Evolutionary conservation across 805 yeast species (phyloP), one percentile per base, ranked within the genome.

Genomic region (Starmerella khaoyaiensis): DNA sequence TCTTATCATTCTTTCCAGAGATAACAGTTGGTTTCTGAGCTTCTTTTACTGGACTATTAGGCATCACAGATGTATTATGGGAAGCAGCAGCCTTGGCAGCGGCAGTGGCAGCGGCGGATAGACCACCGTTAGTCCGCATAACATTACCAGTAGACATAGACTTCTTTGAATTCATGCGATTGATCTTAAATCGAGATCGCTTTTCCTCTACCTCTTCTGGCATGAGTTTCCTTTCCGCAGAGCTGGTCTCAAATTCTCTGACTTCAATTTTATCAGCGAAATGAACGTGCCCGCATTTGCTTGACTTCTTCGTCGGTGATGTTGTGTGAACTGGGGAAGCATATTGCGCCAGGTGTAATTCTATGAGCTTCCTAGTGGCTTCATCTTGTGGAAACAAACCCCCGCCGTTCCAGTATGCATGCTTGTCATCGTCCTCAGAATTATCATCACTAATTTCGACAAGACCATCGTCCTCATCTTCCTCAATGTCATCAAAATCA

Each of bases 401-500:
- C 20, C 62, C 64, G 10, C 60, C 35, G 2, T 55, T 56, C 40
- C 60, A 62, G 35, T 58, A 61, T n/a, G n/a, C 19, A 15, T 17
- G 28, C 12, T 21, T 30, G 14, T 31, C 32, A 2, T 72, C 57
- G 71, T 50, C 7, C 3, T 38, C 38, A 12, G 28, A 34, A 9
- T 39, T 72, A 48, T 31, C 36, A 12, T 42, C 20, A 8, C 35
- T 33, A 21, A 25, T 24, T 21, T 40, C 28, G 19, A 48, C 49
- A 15, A 51, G 51, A 2, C 42, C 51, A 2, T 48, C 55, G 5
- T 48, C 57, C 35, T 66, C 71, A 5, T 44, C 52, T 75, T 60
- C 59, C 74, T 79, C 73, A 47, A 84, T 28, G 67, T 64, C 56
- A 74, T 63, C 41, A 17, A 48, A 51, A 17, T 41, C 40, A 23